These are phyloP conservation scores for Geosmithia morbida DNA, from an alignment of 2,329 filamentous ascomycete genomes.

Conservation along the genomic window DNA sequence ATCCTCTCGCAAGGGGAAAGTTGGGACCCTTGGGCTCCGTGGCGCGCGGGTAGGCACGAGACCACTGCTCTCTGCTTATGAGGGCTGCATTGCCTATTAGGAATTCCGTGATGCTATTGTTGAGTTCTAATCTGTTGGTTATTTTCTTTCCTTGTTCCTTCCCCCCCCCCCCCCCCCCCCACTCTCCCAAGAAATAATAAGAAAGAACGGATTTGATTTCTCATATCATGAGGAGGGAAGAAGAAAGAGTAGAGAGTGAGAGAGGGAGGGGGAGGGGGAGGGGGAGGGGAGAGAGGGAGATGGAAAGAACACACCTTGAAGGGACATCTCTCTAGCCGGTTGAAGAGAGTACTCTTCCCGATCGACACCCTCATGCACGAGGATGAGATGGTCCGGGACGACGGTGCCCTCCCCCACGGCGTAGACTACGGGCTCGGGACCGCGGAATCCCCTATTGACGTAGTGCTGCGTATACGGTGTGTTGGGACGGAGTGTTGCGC, in stretches of 20 bases:
- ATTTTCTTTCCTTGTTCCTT: background rate
- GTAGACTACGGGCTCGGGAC: background rate
- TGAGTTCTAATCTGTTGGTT: background rate
- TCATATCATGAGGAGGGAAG: background rate
- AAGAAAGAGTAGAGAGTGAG: background rate
- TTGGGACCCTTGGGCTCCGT: background rate
- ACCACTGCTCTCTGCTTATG: background rate
- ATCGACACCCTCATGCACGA: background rate
- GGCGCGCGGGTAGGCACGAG: background rate
- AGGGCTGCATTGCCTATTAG: background rate
- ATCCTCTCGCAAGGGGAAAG: background rate
- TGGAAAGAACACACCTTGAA: background rate
- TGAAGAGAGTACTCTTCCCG: background rate
- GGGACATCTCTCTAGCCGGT: constrained; percentile 1
- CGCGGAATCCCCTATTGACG: background rate
- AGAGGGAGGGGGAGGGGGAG: background rate
- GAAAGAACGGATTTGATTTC: background rate
- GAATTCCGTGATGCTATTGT: background rate
- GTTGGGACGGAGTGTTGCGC: background rate
- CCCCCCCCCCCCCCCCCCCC: background rate
- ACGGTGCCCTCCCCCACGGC: background rate
- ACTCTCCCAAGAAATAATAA: no score
- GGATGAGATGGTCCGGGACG: constrained; percentile 1
- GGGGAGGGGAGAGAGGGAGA: background rate
- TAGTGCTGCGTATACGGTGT: background rate